Conservation (phyloP, 2,329 filamentous ascomycete genomes). For the Blastomyces gilchristii region DNA sequence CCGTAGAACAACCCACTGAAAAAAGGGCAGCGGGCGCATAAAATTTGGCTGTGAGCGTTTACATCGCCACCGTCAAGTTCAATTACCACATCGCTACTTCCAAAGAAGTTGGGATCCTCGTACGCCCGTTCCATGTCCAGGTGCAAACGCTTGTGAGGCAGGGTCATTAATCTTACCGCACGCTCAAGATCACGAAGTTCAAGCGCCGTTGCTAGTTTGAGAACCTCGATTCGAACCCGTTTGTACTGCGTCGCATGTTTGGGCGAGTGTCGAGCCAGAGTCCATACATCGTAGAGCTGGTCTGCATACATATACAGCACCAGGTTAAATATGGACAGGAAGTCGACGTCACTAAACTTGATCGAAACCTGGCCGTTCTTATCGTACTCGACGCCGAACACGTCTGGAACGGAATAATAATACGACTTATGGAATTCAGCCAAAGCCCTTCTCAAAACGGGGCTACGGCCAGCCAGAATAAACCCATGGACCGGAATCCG, state of each 20-base stretch:
- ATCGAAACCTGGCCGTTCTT: conserved; percentile 47
- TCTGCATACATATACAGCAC: conserved; percentile 75
- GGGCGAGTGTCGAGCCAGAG: conserved; percentile 57
- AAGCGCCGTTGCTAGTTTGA: conserved; percentile 66
- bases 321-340: conserved; percentile 69
- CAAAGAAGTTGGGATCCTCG: conserved; percentile 59
- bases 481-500: conserved; percentile 75
- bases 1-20: conserved; percentile 84
- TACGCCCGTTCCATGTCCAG: conserved; percentile 62
- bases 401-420: conserved; percentile 48
- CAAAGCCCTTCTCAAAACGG: conserved; percentile 54
- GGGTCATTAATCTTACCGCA: conserved; percentile 63
- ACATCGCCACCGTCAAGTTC: conserved; percentile 63
- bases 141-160: conserved; percentile 53
- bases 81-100: conserved; percentile 67
- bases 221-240: conserved; percentile 72
- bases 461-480: conserved; percentile 64
- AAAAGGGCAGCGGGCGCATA: conserved; percentile 82
- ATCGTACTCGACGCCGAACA: conserved; percentile 48
- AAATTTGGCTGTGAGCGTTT: conserved; percentile 62
- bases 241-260: conserved; percentile 62
- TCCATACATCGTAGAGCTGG: conserved; percentile 73
- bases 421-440: conserved; percentile 47
- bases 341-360: conserved; percentile 60
- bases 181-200: conserved; percentile 63